Conservation (phyloP, 805 yeast genomes). For the Yamadazyma nakazawae region DNA sequence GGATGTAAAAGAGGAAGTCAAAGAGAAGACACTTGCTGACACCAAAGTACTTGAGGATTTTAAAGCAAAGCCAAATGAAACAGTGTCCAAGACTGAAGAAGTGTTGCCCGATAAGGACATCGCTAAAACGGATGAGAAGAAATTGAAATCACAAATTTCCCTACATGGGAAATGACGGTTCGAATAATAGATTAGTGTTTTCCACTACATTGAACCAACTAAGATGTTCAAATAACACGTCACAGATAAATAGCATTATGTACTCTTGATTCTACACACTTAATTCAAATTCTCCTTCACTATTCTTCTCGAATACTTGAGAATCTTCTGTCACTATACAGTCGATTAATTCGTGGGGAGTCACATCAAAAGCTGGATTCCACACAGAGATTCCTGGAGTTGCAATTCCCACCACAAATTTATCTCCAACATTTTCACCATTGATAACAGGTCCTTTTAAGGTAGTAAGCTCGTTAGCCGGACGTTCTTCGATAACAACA, state of each 20-base stretch:
- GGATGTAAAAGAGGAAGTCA: no score
- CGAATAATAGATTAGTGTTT: background rate
- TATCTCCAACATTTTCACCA: constrained; percentile 30
- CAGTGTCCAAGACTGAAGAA: background rate
- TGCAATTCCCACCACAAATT: constrained; percentile 68
- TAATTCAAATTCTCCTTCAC: constrained; percentile 5
- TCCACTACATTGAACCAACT: background rate
- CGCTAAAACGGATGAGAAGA: no score
- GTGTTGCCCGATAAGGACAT: background rate
- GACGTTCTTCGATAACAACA: constrained; percentile 86
- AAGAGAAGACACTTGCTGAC: background rate
- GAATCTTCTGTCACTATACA: constrained; percentile 81
- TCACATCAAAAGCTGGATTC: constrained; percentile 96
- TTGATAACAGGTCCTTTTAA: constrained; percentile 55
- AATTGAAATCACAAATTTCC: no score
- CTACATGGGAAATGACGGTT: no score
- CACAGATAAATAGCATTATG: background rate
- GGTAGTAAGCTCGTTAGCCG: constrained; percentile 71
- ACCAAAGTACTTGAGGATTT: background rate
- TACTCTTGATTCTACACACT: background rate
- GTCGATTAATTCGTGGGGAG: constrained; percentile 80
- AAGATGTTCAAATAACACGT: background rate
- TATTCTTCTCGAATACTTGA: constrained; percentile 44
- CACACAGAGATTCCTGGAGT: constrained; percentile 84
- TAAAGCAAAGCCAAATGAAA: background rate